phyloP scores from a whole-genome alignment of 2,329 filamentous ascomycete genomes.

The Balansia obtecta region DNA sequence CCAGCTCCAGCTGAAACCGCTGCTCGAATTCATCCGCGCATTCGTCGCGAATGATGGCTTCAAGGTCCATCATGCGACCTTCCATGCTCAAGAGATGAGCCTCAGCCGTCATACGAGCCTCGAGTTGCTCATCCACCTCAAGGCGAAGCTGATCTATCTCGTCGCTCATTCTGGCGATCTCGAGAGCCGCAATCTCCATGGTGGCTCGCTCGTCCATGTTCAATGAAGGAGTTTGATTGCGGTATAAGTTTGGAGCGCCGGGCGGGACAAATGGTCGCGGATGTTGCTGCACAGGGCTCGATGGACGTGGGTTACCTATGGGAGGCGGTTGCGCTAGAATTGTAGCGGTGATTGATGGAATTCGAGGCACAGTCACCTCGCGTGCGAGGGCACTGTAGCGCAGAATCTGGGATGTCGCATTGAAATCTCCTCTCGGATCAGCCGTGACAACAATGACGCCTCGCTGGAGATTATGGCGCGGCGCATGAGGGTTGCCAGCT shows the following conservation, averaged over 20 bases:
- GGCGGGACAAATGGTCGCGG: constrained; percentile 29
- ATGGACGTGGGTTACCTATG: constrained; percentile 12
- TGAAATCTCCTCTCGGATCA: constrained; percentile 86
- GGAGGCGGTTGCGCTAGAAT: constrained; percentile 35
- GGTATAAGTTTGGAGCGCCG: constrained; percentile 18
- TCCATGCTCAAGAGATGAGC: constrained; percentile 59
- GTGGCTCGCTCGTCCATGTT: constrained; percentile 48
- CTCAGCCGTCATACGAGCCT: constrained; percentile 59
- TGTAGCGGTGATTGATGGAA: constrained; percentile 69
- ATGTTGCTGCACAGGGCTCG: constrained; percentile 21
- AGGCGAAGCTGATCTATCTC: constrained; percentile 65
- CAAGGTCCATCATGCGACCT: constrained; percentile 52
- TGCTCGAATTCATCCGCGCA: constrained; percentile 79
- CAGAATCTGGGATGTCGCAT: constrained; percentile 90
- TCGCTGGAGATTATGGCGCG: constrained; percentile 61
- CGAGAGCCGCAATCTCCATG: constrained; percentile 68
- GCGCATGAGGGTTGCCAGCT: constrained; percentile 21
- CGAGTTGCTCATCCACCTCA: constrained; percentile 58
- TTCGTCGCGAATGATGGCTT: constrained; percentile 79
- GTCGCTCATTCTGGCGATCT: constrained; percentile 60
- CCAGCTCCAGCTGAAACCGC: constrained; percentile 60
- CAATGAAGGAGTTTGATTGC: constrained; percentile 27
- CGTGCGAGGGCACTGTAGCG: constrained; percentile 87
- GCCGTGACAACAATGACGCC: constrained; percentile 95
- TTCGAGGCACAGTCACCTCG: constrained; percentile 82